These are phyloP conservation scores for Phaffomyces antillensis DNA, from an alignment of 805 yeast species.

Conservation along the genomic window DNA sequence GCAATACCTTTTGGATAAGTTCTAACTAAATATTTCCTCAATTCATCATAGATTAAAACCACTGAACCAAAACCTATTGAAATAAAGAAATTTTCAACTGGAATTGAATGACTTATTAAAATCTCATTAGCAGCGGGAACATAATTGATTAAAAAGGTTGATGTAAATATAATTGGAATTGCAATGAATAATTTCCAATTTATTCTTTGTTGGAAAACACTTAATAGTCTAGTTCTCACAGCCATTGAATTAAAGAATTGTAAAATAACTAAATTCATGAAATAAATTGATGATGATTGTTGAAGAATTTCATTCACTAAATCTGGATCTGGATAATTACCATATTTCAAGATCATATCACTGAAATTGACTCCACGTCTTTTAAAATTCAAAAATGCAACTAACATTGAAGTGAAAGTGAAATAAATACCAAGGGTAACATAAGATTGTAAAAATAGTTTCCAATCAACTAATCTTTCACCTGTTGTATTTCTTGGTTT, in stretches of 20 bases:
- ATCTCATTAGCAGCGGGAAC: conserved; percentile 32
- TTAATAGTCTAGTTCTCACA: conserved; percentile 35
- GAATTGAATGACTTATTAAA: conserved; percentile 32
- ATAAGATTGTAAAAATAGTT: conserved; percentile 36
- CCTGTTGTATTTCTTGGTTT: conserved; percentile 36
- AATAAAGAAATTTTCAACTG: conserved; percentile 39
- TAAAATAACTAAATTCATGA: conserved; percentile 39
- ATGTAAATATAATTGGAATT: conserved; percentile 29
- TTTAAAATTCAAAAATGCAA: conserved; percentile 32
- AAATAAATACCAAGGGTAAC: conserved; percentile 35
- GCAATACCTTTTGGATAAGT: conserved; percentile 30
- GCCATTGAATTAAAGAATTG: conserved; percentile 40
- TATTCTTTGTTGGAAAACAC: conserved; percentile 31
- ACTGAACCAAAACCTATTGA: conserved; percentile 38
- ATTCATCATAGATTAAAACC: conserved; percentile 36
- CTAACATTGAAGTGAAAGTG: conserved; percentile 33
- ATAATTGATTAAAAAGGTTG: conserved; percentile 37
- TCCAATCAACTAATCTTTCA: conserved; percentile 34
- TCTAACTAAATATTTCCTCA: conserved; percentile 32
- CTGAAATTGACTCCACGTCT: conserved; percentile 31
- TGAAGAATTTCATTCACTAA: conserved; percentile 20
- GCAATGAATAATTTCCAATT: conserved; percentile 27
- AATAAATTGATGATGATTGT: conserved; percentile 38
- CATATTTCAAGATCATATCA: conserved; percentile 31
- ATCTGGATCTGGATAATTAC: conserved; percentile 22